A percentile compares a stretch with the other conserved stretches of the same genome.
These are phyloP conservation scores for Tulasnella sp. DNA, from an alignment of 768 basidiomycete genomes.

Conservation along the genomic window DNA sequence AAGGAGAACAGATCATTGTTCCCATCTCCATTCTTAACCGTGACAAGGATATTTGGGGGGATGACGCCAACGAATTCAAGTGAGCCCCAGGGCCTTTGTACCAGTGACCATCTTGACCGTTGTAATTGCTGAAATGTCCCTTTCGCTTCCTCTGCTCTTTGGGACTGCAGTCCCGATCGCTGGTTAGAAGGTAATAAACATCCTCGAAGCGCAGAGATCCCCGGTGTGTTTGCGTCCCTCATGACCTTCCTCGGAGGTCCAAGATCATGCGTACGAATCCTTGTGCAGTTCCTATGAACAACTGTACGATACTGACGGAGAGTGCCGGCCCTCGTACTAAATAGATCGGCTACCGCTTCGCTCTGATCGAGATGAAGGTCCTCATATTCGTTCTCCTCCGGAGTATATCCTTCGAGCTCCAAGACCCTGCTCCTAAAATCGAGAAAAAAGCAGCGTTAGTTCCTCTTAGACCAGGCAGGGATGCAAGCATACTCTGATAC, in stretches of 20 bases:
- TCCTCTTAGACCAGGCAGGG: not conserved
- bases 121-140: too few species aligned
- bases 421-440: constrained; percentile 42
- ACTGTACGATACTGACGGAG: constrained; percentile 31
- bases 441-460: constrained; percentile 18
- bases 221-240: constrained; percentile 54
- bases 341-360: constrained; percentile 18
- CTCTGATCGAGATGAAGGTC: constrained; percentile 31
- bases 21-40: constrained; percentile 50
- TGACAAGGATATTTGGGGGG: constrained; percentile 50
- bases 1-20: constrained; percentile 37
- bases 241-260: constrained; percentile 60
- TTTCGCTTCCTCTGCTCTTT: not conserved
- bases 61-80: constrained; percentile 56
- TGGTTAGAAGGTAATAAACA: constrained; percentile 43
- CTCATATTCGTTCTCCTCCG: constrained; percentile 46
- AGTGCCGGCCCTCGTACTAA: not conserved
- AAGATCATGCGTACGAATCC: constrained; percentile 42
- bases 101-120: too few species aligned
- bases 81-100: constrained; percentile 23
- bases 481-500: not conserved
- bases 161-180: constrained; percentile 47
- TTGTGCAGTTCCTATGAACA: constrained; percentile 32
- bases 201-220: constrained; percentile 39
- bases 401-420: constrained; percentile 46